phyloP scores from a whole-genome alignment of 192 early-diverging fungal species.

The Coemansia aciculifera region DNA sequence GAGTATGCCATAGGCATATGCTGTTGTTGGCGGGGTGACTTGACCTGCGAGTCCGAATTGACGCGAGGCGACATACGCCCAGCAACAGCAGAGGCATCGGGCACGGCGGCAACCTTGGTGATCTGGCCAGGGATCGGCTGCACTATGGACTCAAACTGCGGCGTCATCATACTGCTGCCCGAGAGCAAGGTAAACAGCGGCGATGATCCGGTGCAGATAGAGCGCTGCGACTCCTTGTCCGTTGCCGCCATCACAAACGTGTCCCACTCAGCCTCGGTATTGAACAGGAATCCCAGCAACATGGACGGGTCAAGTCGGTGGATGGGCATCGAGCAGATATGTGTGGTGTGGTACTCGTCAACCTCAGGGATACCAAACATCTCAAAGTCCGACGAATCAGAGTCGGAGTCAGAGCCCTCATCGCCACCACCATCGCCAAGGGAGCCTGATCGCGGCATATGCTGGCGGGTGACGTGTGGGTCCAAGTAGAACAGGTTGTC shows the following conservation, averaged over 20 bases:
- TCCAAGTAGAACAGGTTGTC: conserved; percentile 57
- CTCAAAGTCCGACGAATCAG: conserved; percentile 52
- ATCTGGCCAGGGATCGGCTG: conserved; percentile 33
- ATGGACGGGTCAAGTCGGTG: conserved; percentile 55
- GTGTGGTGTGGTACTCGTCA: conserved; percentile 53
- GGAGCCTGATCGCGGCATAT: conserved; percentile 29
- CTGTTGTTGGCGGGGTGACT: conserved; percentile 33
- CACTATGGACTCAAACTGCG: conserved; percentile 42
- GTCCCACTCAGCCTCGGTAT: conserved; percentile 53
- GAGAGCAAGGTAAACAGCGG: conserved; percentile 53
- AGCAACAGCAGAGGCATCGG: background rate
- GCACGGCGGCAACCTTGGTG: conserved; percentile 18
- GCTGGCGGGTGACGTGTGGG: conserved; percentile 54
- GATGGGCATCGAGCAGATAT: conserved; percentile 51
- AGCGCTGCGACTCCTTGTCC: conserved; percentile 53
- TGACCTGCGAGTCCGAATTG: conserved; percentile 42
- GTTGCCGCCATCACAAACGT: conserved; percentile 51
- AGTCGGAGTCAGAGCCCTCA: conserved; percentile 33
- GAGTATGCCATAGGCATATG: conserved; percentile 18
- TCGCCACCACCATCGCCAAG: conserved; percentile 1
- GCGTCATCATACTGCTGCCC: conserved; percentile 55
- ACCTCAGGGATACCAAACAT: conserved; percentile 38
- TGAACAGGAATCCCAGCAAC: conserved; percentile 56
- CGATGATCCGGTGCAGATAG: conserved; percentile 55
- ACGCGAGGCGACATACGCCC: conserved; percentile 53